Conservation (phyloP, 2,329 filamentous ascomycete species). For the Sarocladiaceae sp. region DNA sequence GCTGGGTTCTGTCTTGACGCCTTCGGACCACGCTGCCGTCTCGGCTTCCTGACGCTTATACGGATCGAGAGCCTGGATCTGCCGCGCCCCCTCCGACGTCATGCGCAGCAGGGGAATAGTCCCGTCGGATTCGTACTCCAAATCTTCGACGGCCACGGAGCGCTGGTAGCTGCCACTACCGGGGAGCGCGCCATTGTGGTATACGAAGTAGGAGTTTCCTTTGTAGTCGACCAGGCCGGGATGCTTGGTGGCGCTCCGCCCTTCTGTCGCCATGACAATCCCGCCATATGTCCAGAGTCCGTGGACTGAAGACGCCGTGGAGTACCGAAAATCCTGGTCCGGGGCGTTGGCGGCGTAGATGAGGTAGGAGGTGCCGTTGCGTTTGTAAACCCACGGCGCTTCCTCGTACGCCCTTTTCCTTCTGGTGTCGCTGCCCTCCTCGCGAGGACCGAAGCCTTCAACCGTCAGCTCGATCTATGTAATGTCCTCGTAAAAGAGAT, state of each 20-base stretch:
- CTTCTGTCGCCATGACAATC: constrained; percentile 20
- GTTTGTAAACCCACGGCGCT: constrained; percentile 24
- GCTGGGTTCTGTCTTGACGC: constrained; percentile 16
- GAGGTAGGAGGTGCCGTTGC: constrained; percentile 21
- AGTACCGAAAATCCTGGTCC: constrained; percentile 23
- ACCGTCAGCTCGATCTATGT: constrained; percentile 15
- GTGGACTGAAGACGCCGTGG: constrained; percentile 17
- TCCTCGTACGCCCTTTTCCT: constrained; percentile 20
- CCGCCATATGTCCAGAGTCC: constrained; percentile 25
- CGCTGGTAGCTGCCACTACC: constrained; percentile 20
- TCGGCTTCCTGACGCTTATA: constrained; percentile 21
- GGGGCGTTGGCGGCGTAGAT: constrained; percentile 22
- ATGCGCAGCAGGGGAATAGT: constrained; percentile 21
- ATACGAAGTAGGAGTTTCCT: constrained; percentile 23
- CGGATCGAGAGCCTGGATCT: constrained; percentile 19
- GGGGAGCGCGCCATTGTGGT: constrained; percentile 24
- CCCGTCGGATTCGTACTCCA: constrained; percentile 20
- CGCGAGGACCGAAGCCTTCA: constrained; percentile 13
- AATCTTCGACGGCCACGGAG: constrained; percentile 20
- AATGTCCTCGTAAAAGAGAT: constrained; percentile 22
- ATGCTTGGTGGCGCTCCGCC: constrained; percentile 23
- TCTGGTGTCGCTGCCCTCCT: constrained; percentile 11
- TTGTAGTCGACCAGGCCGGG: constrained; percentile 22
- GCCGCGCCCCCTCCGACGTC: constrained; percentile 19
- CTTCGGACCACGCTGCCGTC: constrained; percentile 21